These are phyloP conservation scores for Xylaria sp. DNA, from an alignment of 2,329 filamentous ascomycete genomes.

Conservation along the genomic window DNA sequence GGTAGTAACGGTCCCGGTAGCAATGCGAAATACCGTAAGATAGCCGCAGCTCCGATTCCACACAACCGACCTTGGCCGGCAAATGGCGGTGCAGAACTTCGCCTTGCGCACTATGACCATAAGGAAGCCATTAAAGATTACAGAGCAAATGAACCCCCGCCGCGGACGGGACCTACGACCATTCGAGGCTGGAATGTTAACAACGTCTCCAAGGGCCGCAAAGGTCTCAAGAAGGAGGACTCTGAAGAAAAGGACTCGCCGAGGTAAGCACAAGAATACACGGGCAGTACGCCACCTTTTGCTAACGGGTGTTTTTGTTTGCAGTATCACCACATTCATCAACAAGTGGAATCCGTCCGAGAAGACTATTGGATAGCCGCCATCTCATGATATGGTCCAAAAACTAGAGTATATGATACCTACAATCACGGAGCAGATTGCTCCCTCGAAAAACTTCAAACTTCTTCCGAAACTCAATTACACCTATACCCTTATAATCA, in stretches of 20 bases:
- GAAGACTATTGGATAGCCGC: constrained; percentile 31
- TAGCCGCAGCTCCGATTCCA: constrained; percentile 66
- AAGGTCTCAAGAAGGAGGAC: constrained; percentile 46
- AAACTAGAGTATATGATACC: not conserved
- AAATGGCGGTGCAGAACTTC: constrained; percentile 61
- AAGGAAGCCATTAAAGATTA: constrained; percentile 68
- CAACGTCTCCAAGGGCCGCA: constrained; percentile 51
- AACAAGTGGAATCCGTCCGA: constrained; percentile 47
- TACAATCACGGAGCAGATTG: constrained; percentile 1
- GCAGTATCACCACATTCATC: constrained; percentile 44
- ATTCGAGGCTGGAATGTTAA: constrained; percentile 67
- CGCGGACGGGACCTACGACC: constrained; percentile 64
- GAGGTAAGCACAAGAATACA: constrained; percentile 40
- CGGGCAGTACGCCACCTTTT: constrained; percentile 3
- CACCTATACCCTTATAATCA: constrained; percentile 20
- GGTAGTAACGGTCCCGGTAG: constrained; percentile 38
- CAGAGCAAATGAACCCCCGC: constrained; percentile 63
- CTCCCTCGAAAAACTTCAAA: not conserved
- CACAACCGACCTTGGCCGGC: constrained; percentile 60
- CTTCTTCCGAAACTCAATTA: constrained; percentile 1
- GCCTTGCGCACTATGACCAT: constrained; percentile 66
- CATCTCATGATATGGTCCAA: not conserved
- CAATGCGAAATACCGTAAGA: constrained; percentile 63
- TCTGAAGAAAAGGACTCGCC: constrained; percentile 48
- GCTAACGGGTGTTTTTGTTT: constrained; percentile 29